These are phyloP conservation scores for Epichloe gansuensis DNA, from an alignment of 2,329 filamentous ascomycete genomes.

Conservation along the genomic window DNA sequence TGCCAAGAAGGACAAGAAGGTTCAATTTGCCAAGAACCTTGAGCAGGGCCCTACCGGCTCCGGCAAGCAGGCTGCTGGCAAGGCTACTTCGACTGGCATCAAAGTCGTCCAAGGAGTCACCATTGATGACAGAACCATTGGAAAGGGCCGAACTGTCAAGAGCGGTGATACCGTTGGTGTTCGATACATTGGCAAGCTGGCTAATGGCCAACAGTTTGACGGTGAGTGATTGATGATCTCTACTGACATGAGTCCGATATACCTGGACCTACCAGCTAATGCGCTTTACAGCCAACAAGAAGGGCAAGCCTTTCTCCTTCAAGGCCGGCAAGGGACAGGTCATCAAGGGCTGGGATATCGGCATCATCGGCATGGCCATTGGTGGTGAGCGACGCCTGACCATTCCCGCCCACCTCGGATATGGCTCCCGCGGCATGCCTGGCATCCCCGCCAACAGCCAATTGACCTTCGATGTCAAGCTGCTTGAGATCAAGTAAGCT, in stretches of 20 bases:
- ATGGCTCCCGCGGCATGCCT: conserved; percentile 71
- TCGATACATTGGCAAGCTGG: conserved; percentile 96
- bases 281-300: conserved; percentile 70
- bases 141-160: conserved; percentile 76
- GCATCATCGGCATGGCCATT: conserved; percentile 80
- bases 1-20: conserved; percentile 70
- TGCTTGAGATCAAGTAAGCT: conserved; percentile 68
- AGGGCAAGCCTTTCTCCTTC: conserved; percentile 94
- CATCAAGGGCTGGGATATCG: conserved; percentile 98
- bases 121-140: conserved; percentile 90
- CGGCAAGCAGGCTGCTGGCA: conserved; percentile 27
- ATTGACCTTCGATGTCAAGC: conserved; percentile 83
- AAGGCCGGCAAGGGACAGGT: conserved; percentile 90
- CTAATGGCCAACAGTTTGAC: conserved; percentile 91
- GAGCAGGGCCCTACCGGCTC: conserved; percentile 88
- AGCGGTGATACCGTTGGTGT: conserved; percentile 82
- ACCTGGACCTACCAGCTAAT: neutral
- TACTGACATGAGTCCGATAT: neutral
- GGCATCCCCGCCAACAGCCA: conserved; percentile 88
- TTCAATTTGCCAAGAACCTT: conserved; percentile 97
- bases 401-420: conserved; percentile 77
- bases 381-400: conserved; percentile 89
- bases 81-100: conserved; percentile 49
- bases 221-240: conserved; percentile 39
- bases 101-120: conserved; percentile 82